A percentile compares a stretch with the other conserved stretches of the same genome.
Evolutionary conservation across 2,329 filamentous ascomycete genomes (phyloP).

Genomic region (Botrytis squamosa): DNA sequence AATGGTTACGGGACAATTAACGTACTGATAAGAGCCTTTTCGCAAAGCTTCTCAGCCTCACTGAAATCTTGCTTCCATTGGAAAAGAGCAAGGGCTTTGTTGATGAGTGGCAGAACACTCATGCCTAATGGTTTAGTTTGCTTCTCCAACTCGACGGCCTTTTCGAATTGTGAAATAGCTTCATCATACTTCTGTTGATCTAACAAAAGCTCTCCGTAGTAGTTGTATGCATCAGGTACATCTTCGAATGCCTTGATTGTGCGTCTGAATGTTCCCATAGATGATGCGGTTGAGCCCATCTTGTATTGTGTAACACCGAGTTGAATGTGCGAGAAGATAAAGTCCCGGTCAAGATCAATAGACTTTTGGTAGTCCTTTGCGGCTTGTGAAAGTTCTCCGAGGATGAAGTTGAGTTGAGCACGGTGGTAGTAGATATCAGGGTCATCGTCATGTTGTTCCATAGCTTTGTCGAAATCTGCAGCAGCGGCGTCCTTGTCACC

Average conservation of each 20-base stretch:
- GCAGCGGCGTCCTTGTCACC: slow-evolving; percentile 83
- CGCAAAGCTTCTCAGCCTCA: slow-evolving; percentile 93
- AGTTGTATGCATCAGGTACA: slow-evolving; percentile 98
- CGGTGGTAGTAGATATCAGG: slow-evolving; percentile 99
- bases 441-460: slow-evolving; percentile 80
- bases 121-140: slow-evolving; percentile 89
- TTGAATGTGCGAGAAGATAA: slow-evolving; percentile 99
- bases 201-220: slow-evolving; percentile 94
- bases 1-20: not conserved
- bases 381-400: slow-evolving; percentile 86
- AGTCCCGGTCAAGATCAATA: slow-evolving; percentile 90
- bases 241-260: slow-evolving; percentile 99
- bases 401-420: slow-evolving; percentile 96
- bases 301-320: slow-evolving; percentile 99
- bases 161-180: slow-evolving; percentile 97
- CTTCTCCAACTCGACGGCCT: slow-evolving; percentile 98
- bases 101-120: slow-evolving; percentile 96
- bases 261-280: slow-evolving; percentile 95
- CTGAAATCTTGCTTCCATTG: slow-evolving; percentile 97
- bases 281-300: slow-evolving; percentile 96
- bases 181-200: slow-evolving; percentile 96
- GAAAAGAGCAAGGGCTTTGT: slow-evolving; percentile 95
- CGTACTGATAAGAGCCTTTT: slow-evolving; percentile 95
- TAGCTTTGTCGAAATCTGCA: slow-evolving; percentile 81
- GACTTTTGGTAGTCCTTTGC: slow-evolving; percentile 99